Base-by-base conservation (phyloP, 441 rosid species). In the Eutrema salsugineum region DNA sequence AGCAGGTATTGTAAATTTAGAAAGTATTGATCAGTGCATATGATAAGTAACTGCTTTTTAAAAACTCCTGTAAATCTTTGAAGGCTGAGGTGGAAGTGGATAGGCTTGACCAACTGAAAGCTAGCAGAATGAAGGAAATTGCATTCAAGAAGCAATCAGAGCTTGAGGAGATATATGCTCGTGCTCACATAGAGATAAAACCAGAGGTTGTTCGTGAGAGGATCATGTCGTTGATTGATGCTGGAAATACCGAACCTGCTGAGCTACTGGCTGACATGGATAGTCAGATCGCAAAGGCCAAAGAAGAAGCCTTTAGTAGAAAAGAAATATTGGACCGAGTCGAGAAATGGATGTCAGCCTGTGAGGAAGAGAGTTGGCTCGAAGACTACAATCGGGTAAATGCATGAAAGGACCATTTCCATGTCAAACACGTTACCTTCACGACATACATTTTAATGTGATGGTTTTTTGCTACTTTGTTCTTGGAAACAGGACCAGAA, bases 341-440 rank as follows among this genome's bases (percentile, higher is more conserved):
- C 20, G 97, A 92, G 83, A 94, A 92, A 74, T 94, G 99, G 98
- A 90, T 92, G 99, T 92, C 94, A 14, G 93, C 98, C 57, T 92
- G 98, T 76, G 99, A 94, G 82, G 99, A 94, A 82, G 99, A 94
- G 83, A 90, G 97, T 57, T 94, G 97, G 98, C 97, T 94, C 43
- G 99, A 94, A 74, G 98, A 94, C 68, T 94, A 94, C 80, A 94
- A 82, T 63, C 85, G 86, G 87, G 99, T 90, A 44, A 83, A 16
- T 22, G 71, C 66, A 67, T 5, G 60, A 72, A 56, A 44, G 8
- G n/a, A 5, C 61, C 53, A 38, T 49, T 17, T 17, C 22, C 49
- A 8, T 36, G 36, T 47, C 3, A 30, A 56, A 36, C 38, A 24
- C 33, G n/a, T 39, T 24, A 33, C 54, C 56, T 15, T 15, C 0